Base-by-base conservation (phyloP, 345 rosid species). In the Nephelium lappaceum region DNA sequence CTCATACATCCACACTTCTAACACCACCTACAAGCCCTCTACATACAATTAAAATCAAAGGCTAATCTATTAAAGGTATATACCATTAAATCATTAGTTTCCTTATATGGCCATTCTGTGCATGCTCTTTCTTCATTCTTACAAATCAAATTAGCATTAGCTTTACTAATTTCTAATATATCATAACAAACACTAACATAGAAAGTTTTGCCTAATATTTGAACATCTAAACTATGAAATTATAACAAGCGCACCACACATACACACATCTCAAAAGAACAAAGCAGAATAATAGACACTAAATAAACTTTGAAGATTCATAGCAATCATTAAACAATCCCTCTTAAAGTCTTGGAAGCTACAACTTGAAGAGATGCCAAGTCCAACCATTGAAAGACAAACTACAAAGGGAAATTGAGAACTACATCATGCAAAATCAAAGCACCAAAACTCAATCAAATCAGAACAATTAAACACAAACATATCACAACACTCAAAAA, bases 391-490 rank as follows among this genome's bases (percentile, higher is more conserved):
- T 73, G 21, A 73, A 60, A 39, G 62, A 6, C 58, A 65, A 74
- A 27, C 18, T 12, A 6, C 38, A 11, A 23, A 51, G 19, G 27
- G 25, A 15, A 47, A 24, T 63, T 74, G 10, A 64, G 11, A 75
- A 63, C 45, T 19, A 18, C 43, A 63, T 63, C 70, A 24, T 51
- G 62, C 65, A 38, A 67, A 61, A 61, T 0, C 10, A 73, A 60
- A 14, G 43, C 64, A n/a, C 27, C 53, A 21, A 76, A 66, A 76
- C 53, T 39, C 51, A 67, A 76, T 51, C 41, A 8, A 53, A 76
- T 76, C 72, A 24, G 72, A 43, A 12, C 63, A 67, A 75, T 18
- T 75, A 75, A 62, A 64, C 16, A 58, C 8, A 73, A 25, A 41
- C 9, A 73, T 24, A 36, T 15, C 38, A 5, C 49, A 19, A 49